Evolutionary conservation across 1,284 basidiomycete species (phyloP).

Genomic region (Mrakiaceae sp.): DNA sequence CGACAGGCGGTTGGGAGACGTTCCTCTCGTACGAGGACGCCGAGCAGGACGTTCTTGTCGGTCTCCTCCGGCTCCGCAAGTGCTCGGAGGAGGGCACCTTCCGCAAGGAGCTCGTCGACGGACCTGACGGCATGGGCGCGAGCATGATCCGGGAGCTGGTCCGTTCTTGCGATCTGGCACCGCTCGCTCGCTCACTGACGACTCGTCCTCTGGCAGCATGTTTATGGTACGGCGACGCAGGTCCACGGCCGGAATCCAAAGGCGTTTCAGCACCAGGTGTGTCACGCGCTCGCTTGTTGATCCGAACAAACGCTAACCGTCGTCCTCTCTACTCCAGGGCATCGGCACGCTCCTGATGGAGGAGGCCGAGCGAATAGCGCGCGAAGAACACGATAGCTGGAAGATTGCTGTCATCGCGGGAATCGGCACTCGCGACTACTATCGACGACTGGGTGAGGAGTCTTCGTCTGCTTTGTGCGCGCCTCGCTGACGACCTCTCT

Average conservation of each 20-base stretch:
- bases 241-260: constrained; percentile 96
- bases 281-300: constrained; percentile 14
- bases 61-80: constrained; percentile 81
- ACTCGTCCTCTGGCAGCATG: constrained; percentile 43
- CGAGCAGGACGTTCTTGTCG: constrained; percentile 89
- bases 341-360: constrained; percentile 98
- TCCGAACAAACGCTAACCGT: constrained; percentile 2
- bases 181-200: not conserved
- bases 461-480: not conserved
- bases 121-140: constrained; percentile 63
- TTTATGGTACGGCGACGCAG: constrained; percentile 97
- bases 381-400: constrained; percentile 85
- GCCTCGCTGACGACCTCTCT: not conserved
- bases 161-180: constrained; percentile 11
- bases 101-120: constrained; percentile 73
- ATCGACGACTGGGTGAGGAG: constrained; percentile 61
- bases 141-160: constrained; percentile 86
- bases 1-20: constrained; percentile 75
- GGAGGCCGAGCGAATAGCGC: constrained; percentile 95
- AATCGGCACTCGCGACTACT: constrained; percentile 90
- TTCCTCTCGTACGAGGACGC: constrained; percentile 99
- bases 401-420: constrained; percentile 87
- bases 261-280: constrained; percentile 88
- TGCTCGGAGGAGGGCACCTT: constrained; percentile 95
- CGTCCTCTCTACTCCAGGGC: constrained; percentile 45